These are phyloP conservation scores for Blastobotrys americana DNA, from an alignment of 805 yeast genomes.

Conservation along the genomic window DNA sequence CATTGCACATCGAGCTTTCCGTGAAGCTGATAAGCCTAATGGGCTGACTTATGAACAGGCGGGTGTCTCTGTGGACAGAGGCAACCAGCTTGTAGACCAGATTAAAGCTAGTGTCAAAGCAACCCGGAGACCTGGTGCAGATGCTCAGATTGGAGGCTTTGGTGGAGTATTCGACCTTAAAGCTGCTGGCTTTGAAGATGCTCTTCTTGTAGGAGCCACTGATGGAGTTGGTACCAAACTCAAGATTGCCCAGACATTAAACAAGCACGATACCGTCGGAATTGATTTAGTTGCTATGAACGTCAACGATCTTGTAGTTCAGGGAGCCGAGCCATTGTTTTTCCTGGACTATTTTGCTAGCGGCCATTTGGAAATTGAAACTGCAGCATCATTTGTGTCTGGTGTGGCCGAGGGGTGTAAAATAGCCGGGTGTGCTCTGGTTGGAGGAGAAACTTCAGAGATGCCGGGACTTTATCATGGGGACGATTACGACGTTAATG, in stretches of 20 bases:
- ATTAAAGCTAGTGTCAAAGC: slow-evolving; percentile 87
- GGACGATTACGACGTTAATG: slow-evolving; percentile 96
- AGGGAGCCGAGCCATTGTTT: slow-evolving; percentile 96
- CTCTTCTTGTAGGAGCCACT: slow-evolving; percentile 89
- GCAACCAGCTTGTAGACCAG: slow-evolving; percentile 81
- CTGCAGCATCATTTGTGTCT: slow-evolving; percentile 80
- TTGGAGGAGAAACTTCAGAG: slow-evolving; percentile 98
- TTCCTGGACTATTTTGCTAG: slow-evolving; percentile 96
- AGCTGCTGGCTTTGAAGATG: slow-evolving; percentile 73
- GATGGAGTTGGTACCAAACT: slow-evolving; percentile 99
- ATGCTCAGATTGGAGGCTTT: slow-evolving; percentile 96
- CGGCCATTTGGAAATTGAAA: slow-evolving; percentile 74
- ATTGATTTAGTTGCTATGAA: slow-evolving; percentile 98
- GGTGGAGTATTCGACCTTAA: slow-evolving; percentile 93
- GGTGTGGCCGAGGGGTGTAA: slow-evolving; percentile 98
- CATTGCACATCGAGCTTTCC: slow-evolving; percentile 94
- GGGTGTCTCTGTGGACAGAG: slow-evolving; percentile 96
- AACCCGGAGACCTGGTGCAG: slow-evolving; percentile 93
- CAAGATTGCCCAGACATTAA: slow-evolving; percentile 83
- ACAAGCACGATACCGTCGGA: slow-evolving; percentile 95
- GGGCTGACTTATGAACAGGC: slow-evolving; percentile 84
- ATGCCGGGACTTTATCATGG: slow-evolving; percentile 98
- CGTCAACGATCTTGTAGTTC: slow-evolving; percentile 94
- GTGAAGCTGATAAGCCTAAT: slow-evolving; percentile 35
- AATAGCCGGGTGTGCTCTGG: slow-evolving; percentile 92